A percentile compares a stretch with the other conserved stretches of the same genome.
Evolutionary conservation across 305 asterid genomes (phyloP).

Genomic region (Rubia occidens): DNA sequence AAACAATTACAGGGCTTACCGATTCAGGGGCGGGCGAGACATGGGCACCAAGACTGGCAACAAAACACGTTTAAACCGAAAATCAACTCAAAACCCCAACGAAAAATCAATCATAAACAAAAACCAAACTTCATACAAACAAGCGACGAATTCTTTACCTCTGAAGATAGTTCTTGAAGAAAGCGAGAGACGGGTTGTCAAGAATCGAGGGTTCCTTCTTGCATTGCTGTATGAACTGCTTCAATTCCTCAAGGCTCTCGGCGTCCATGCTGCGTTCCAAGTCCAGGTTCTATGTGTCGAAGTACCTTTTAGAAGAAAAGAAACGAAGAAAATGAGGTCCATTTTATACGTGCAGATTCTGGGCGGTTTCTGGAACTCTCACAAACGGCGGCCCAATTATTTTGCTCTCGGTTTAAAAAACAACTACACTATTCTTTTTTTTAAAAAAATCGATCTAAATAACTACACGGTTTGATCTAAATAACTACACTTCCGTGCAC

Average conservation of each 20-base stretch:
- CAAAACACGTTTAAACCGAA: constrained; percentile 3
- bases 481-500: no score
- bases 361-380: not conserved
- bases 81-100: not conserved
- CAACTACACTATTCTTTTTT: no score
- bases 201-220: constrained; percentile 39
- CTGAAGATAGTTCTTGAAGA: constrained; percentile 50
- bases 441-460: no score
- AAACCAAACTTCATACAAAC: not conserved
- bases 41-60: constrained; percentile 52
- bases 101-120: not conserved
- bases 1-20: constrained; percentile 28
- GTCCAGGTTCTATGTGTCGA: constrained; percentile 5
- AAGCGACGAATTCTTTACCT: constrained; percentile 28
- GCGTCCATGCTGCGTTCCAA: constrained; percentile 29
- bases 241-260: constrained; percentile 31
- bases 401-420: no score
- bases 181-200: constrained; percentile 41
- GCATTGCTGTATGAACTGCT: constrained; percentile 34
- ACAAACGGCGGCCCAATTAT: no score
- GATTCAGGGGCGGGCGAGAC: constrained; percentile 33
- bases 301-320: not conserved
- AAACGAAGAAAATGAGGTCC: not conserved
- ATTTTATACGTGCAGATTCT: not conserved
- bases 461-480: no score